A percentile compares a stretch with the other conserved stretches of the same genome.
Evolutionary conservation across 441 rosid genomes (phyloP).

Genomic region (Erodium texanum): DNA sequence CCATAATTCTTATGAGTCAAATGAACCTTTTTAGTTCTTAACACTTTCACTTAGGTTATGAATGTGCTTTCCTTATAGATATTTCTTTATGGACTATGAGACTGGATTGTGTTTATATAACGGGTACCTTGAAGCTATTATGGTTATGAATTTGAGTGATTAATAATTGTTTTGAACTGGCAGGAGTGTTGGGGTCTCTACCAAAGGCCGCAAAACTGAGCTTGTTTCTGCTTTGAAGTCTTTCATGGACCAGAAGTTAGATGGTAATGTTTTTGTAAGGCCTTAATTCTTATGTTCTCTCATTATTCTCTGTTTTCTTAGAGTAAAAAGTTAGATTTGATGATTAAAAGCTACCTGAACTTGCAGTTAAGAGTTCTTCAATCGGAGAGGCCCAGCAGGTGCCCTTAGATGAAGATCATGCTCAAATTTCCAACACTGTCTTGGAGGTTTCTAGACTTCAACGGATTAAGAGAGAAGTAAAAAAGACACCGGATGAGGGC

Average conservation of each 20-base stretch:
- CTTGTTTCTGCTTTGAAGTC: slow-evolving; percentile 56
- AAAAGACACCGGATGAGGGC: slow-evolving; percentile 22
- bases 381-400: slow-evolving; percentile 20
- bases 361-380: slow-evolving; percentile 41
- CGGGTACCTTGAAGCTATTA: neutral
- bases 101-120: slow-evolving; percentile 13
- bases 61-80: neutral
- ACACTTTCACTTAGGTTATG: neutral
- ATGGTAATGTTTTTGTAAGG: slow-evolving; percentile 31
- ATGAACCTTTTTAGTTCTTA: neutral
- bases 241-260: slow-evolving; percentile 33
- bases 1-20: neutral
- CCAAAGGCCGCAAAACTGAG: slow-evolving; percentile 57
- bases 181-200: slow-evolving; percentile 63
- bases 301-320: neutral
- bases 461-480: slow-evolving; percentile 32
- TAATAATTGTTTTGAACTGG: slow-evolving; percentile 16
- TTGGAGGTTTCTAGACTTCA: slow-evolving; percentile 28
- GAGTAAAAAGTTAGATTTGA: neutral
- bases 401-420: slow-evolving; percentile 20
- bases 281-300: slow-evolving; percentile 7
- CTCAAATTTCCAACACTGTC: slow-evolving; percentile 20
- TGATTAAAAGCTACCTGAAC: slow-evolving; percentile 10
- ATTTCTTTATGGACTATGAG: neutral
- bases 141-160: neutral